Evolutionary conservation across 163 green algal genomes (phyloP).

Genomic region (Smithsoniella earleae): DNA sequence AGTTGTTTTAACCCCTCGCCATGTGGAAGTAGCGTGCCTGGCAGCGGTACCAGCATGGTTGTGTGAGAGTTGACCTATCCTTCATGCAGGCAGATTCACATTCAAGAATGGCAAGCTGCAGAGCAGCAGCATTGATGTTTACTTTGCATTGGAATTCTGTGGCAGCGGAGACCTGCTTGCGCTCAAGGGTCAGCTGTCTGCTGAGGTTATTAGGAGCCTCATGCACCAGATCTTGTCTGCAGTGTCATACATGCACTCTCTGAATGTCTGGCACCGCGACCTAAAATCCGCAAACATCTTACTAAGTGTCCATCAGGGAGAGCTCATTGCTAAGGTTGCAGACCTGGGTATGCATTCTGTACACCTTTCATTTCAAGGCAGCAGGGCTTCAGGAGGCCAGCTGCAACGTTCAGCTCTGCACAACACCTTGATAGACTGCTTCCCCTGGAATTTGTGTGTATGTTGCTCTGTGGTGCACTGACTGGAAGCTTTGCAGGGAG

Average conservation of each 20-base stretch:
- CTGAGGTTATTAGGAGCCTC: slow-evolving; percentile 33
- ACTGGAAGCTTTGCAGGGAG: background rate
- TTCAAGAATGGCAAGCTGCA: slow-evolving; percentile 49
- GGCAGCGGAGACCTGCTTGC: slow-evolving; percentile 58
- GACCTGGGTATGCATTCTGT: slow-evolving; percentile 57
- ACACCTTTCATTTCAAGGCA: background rate
- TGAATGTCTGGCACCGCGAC: slow-evolving; percentile 74
- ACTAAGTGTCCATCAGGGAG: slow-evolving; percentile 48
- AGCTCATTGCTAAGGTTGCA: slow-evolving; percentile 46
- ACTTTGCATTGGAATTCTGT: slow-evolving; percentile 54
- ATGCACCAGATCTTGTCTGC: slow-evolving; percentile 56
- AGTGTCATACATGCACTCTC: slow-evolving; percentile 65
- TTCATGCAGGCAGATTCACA: slow-evolving; percentile 32
- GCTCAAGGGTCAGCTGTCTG: slow-evolving; percentile 50
- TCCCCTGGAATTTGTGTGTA: background rate
- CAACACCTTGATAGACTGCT: no score
- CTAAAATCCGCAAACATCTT: slow-evolving; percentile 84
- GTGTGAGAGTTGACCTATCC: no score
- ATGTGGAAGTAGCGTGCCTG: no score
- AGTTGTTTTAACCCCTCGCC: no score
- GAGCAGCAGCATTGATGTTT: slow-evolving; percentile 47
- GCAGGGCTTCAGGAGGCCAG: background rate
- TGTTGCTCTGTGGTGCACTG: no score
- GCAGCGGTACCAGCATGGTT: no score
- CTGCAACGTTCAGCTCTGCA: background rate